phyloP scores from a whole-genome alignment of 148 eudicot genomes.

The Pharnaceum exiguum region DNA sequence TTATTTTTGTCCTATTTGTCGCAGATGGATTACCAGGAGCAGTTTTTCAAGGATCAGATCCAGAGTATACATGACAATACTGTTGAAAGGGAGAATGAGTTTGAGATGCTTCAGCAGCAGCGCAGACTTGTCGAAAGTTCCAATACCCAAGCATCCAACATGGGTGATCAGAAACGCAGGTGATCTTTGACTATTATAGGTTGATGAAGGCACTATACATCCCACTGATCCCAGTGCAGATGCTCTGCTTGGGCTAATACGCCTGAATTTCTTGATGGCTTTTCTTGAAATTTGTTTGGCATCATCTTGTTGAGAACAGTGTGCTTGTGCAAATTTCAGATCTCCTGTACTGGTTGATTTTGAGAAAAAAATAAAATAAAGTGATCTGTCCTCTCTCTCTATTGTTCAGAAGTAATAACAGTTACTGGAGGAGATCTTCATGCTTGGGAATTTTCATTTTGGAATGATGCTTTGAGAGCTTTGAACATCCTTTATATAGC shows the following conservation, averaged over 20 bases:
- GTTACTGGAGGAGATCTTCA: too few relatives aligned
- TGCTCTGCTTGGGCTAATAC: background rate
- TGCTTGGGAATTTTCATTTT: too few relatives aligned
- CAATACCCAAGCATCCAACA: slow-evolving; percentile 16
- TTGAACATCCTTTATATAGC: too few relatives aligned
- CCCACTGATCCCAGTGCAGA: background rate
- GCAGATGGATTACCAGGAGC: slow-evolving; percentile 66
- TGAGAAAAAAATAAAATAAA: too few relatives aligned
- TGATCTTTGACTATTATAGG: slow-evolving; percentile 13
- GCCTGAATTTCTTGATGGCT: too few relatives aligned
- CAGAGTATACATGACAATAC: slow-evolving; percentile 44
- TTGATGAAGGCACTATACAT: background rate
- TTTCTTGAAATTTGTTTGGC: background rate
- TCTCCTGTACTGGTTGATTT: too few relatives aligned
- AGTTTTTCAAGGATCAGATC: slow-evolving; percentile 59
- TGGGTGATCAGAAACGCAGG: slow-evolving; percentile 41
- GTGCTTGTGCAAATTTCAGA: too few relatives aligned
- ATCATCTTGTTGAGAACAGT: too few relatives aligned
- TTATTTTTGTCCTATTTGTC: background rate
- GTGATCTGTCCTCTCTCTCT: too few relatives aligned
- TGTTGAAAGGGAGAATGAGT: slow-evolving; percentile 44
- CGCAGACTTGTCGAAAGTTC: slow-evolving; percentile 41
- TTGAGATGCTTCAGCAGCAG: slow-evolving; percentile 62
- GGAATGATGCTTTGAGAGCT: too few relatives aligned
- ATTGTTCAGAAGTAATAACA: too few relatives aligned